Evolutionary conservation across 768 basidiomycete genomes (phyloP).

Genomic region (Pleurotus giganteus): DNA sequence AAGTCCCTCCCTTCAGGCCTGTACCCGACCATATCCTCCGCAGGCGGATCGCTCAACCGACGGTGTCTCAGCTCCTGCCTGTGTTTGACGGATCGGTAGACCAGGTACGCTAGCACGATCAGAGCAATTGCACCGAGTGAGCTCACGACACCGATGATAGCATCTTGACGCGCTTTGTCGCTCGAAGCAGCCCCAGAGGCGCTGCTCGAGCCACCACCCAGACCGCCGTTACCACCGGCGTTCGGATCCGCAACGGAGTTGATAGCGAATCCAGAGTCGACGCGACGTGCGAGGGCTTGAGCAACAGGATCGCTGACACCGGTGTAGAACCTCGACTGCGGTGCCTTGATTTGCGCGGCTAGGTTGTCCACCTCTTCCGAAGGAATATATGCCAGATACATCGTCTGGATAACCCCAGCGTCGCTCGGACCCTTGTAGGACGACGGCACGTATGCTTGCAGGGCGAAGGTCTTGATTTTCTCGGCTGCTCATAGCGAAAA

Average conservation of each 20-base stretch:
- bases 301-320: slow-evolving; percentile 43
- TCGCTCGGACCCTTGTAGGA: slow-evolving; percentile 51
- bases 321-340: slow-evolving; percentile 64
- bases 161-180: slow-evolving; percentile 64
- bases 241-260: slow-evolving; percentile 42
- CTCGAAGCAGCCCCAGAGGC: slow-evolving; percentile 25
- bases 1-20: slow-evolving; percentile 70
- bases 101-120: slow-evolving; percentile 69
- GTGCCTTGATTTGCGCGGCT: slow-evolving; percentile 59
- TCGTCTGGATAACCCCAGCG: slow-evolving; percentile 53
- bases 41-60: slow-evolving; percentile 61
- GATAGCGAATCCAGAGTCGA: slow-evolving; percentile 68
- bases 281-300: slow-evolving; percentile 56
- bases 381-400: slow-evolving; percentile 74
- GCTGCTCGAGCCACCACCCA: slow-evolving; percentile 17
- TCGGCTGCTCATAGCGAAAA: slow-evolving; percentile 20
- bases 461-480: slow-evolving; percentile 45
- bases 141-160: slow-evolving; percentile 88
- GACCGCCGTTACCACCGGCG: slow-evolving; percentile 17
- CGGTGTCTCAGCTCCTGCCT: slow-evolving; percentile 69
- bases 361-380: slow-evolving; percentile 52
- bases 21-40: slow-evolving; percentile 33
- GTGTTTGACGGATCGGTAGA: slow-evolving; percentile 65
- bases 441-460: slow-evolving; percentile 69
- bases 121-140: slow-evolving; percentile 79